Conservation (phyloP, 1,139 yeast species). For the Protomyces inundatus region DNA sequence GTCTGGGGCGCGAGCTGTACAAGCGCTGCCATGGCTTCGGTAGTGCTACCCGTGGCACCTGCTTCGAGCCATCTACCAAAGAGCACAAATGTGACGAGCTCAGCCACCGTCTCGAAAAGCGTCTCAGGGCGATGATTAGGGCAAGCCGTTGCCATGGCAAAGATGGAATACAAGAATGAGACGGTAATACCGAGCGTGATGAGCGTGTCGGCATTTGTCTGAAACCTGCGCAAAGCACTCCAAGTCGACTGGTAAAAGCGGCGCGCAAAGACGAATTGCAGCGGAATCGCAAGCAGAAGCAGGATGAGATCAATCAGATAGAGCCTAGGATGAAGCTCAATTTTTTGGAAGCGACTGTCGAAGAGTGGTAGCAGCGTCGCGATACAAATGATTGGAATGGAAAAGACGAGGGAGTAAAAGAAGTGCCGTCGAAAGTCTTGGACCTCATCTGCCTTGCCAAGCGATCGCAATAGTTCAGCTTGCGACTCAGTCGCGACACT, state of each 20-base stretch:
- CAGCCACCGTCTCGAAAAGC: constrained; percentile 78
- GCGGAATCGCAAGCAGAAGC: constrained; percentile 54
- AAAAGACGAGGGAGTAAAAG: constrained; percentile 49
- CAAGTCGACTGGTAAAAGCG: constrained; percentile 59
- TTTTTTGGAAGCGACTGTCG: constrained; percentile 31
- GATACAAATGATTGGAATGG: constrained; percentile 58
- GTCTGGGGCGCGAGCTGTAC: constrained; percentile 73
- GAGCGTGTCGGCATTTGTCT: constrained; percentile 94
- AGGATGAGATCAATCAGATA: constrained; percentile 52
- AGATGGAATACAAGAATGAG: constrained; percentile 67
- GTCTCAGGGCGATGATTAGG: constrained; percentile 56
- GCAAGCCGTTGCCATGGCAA: constrained; percentile 49
- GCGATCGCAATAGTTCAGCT: constrained; percentile 28
- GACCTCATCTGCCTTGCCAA: constrained; percentile 67
- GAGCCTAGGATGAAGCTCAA: constrained; percentile 37
- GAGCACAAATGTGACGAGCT: constrained; percentile 76
- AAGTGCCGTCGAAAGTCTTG: constrained; percentile 60
- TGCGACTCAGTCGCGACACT: not conserved
- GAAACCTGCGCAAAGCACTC: constrained; percentile 57
- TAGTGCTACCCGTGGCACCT: constrained; percentile 87
- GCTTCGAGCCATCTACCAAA: constrained; percentile 89
- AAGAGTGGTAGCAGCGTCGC: constrained; percentile 36
- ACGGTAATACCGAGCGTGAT: constrained; percentile 77
- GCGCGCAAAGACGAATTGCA: constrained; percentile 63
- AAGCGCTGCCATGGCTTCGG: constrained; percentile 74